Base-by-base conservation (phyloP, 345 rosid species). In the Raphanus raphanistrum region DNA sequence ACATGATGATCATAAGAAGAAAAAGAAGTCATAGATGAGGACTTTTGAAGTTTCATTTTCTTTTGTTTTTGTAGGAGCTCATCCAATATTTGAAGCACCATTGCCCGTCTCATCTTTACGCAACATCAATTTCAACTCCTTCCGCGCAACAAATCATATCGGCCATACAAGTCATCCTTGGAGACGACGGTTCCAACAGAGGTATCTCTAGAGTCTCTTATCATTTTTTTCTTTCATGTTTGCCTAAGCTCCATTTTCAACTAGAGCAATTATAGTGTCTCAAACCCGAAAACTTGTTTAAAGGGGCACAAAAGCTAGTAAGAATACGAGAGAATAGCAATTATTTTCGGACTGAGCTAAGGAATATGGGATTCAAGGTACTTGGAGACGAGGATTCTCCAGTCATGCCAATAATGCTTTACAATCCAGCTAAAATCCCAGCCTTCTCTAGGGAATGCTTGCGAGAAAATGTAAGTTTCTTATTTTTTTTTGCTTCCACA, bases 361-460 rank as follows among this genome's bases (percentile, higher is more conserved):
- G 86, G 77, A 92, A 92, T 71, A 89, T 90, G 99, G 99, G 99
- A 3, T 92, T 95, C 71, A 98, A 95, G 80, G 99, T 92, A 79
- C 88, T 95, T 68, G 99, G 99, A 73, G 99, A 95, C 79, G 86
- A 88, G 43, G 99, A 95, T 83, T 95, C 99, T 35, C 98, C 99
- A n/a, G 86, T 95, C 31, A 92, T 95, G 98, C 97, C 99, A 9
- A 92, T 95, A 69, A 95, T 95, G 99, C 91, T 95, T 72, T 95
- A 95, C 84, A 90, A 95, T 82, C 97, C 98, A 16, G 97, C 96
- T 10, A 92, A 95, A 82, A 95, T 91, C 58, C 96, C 98, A 60
- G 97, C 99, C 41, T 95, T 95, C 86, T 95, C 99, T 48, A 85
- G 99, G 61, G 94, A 88, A 83, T 92, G 98, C 74, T 85, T 92